These are phyloP conservation scores for Dalbergia cultrata DNA, from an alignment of 306 rosid species.

Conservation along the genomic window DNA sequence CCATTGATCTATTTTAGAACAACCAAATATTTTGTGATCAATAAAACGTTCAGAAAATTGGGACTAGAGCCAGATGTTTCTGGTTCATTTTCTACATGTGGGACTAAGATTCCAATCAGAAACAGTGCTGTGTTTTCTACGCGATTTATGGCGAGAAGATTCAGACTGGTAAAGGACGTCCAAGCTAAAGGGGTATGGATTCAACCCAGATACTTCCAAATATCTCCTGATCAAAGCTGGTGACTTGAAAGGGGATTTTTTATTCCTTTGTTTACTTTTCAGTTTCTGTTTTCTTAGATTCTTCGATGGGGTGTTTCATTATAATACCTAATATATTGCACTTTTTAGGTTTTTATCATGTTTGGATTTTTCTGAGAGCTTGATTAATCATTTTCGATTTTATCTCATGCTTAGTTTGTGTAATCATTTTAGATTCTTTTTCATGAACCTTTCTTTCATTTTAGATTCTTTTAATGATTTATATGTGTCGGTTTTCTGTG, in stretches of 20 bases:
- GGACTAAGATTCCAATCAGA: background rate
- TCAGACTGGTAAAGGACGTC: background rate
- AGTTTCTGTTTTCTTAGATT: too few species aligned
- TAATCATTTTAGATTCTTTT: too few species aligned
- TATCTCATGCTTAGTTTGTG: too few species aligned
- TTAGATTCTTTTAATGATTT: too few species aligned
- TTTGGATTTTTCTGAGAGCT: too few species aligned
- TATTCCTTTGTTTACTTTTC: too few species aligned
- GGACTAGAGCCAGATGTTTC: background rate
- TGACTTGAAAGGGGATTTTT: background rate
- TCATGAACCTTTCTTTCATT: too few species aligned
- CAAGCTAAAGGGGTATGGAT: constrained; percentile 49
- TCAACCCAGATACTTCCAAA: constrained; percentile 41
- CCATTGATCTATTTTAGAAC: background rate
- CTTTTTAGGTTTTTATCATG: too few species aligned
- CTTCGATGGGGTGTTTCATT: too few species aligned
- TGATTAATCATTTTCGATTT: too few species aligned
- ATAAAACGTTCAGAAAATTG: background rate
- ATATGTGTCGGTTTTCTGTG: too few species aligned
- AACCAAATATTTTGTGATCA: background rate
- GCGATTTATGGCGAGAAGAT: constrained; percentile 3
- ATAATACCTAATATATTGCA: too few species aligned
- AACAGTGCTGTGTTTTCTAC: background rate
- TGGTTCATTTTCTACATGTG: constrained; percentile 29
- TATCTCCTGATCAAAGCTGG: background rate